Base-by-base conservation (phyloP, 83 land plant genomes). In the Thuja plicata region DNA sequence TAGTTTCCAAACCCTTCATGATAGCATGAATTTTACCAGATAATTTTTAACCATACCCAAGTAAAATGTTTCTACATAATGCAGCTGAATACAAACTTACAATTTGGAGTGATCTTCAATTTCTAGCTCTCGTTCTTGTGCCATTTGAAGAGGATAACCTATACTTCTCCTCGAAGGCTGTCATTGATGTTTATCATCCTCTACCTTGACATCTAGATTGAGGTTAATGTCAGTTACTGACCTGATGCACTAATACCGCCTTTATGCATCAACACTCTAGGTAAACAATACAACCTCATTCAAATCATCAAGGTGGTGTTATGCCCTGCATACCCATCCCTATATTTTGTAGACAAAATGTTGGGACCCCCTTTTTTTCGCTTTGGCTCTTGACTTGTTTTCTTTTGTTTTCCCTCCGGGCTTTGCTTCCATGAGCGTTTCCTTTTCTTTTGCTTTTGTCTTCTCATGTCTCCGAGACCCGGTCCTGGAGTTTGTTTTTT, bases 101-200 rank as follows among this genome's bases (percentile, higher is more conserved):
- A 93, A 83, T 90, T 89, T 7, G 93, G 95, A 38, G 62, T 79
- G 43, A 95, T 90, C 90, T 94, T 94, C 97, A 96, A 94, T 19
- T 80, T 89, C 91, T 94, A 96, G 86, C 91, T 95, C 54, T 95
- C 95, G 38, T 94, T 95, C 38, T 93, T 90, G 70, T 62, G 73
- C 94, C 95, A 93, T 62, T 89, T 73, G 90, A 89, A 90, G 0
- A 94, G 91, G 71, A 89, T 92, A 84, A 91, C 43, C 35, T 54
- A 48, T 6, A 92, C 91, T 21, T 96, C 95, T 35, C 91, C 94
- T 50, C 86, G 90, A 1, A 94, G 90, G 2, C 93, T 95, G 1
- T 92, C 93, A 57, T 88, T 88, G 88, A 55, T 55, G 60, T 15
- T 85, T 55, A 37, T 55, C 70, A 55, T 55, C 87, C 2, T 37